Base-by-base conservation (phyloP, 2,329 filamentous ascomycete species). In the Talaromyces sp. region DNA sequence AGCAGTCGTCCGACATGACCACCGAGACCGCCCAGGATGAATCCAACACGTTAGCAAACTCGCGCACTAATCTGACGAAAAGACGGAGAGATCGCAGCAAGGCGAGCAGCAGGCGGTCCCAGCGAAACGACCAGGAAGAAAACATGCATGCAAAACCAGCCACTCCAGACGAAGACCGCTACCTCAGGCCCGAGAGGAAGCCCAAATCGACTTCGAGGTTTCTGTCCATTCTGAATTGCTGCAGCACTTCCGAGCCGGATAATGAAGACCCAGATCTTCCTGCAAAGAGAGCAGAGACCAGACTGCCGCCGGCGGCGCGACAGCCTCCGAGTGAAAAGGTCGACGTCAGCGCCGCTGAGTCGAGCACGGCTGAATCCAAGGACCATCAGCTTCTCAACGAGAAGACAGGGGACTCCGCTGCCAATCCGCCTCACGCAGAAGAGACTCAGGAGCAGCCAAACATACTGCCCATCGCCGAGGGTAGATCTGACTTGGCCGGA, bases 51-150 rank as follows among this genome's bases (percentile, higher is more conserved):
- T 83, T 84, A 67, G 83, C 83, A 63, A 82, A 83, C 67, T 90
- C 88, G 56, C 89, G 86, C 75, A 86, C 82, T 67, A 90, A 87
- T 76, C 85, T 88, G 68, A 76, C 86, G 60, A 86, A 83, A 65
- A 81, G 83, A 66, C 83, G 84, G 69, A 82, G 86, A 70, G 89
- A 89, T 77, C 85, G 86, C 68, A 91, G 87, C 76, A 82, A 85
- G 64, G 86, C 85, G 68, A 90, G 87, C 77, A 87, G 76, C 64
- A 72, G 72, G 64, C 69, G 73, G 61, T 76, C 75, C 61, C 77
- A 74, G 66, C 73, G 72, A 61, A 59, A 62, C n/a, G 65, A 72
- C 61, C 73, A 73, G 42, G 72, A 73, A 60, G 69, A 74, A 57
- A 67, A 65, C 40, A 67, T 73, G 57, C 69, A 73, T 63, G 66